A percentile compares a stretch with the other conserved stretches of the same genome.
Conservation (phyloP, 495 filamentous ascomycete species). For the Parmelia sp. region DNA sequence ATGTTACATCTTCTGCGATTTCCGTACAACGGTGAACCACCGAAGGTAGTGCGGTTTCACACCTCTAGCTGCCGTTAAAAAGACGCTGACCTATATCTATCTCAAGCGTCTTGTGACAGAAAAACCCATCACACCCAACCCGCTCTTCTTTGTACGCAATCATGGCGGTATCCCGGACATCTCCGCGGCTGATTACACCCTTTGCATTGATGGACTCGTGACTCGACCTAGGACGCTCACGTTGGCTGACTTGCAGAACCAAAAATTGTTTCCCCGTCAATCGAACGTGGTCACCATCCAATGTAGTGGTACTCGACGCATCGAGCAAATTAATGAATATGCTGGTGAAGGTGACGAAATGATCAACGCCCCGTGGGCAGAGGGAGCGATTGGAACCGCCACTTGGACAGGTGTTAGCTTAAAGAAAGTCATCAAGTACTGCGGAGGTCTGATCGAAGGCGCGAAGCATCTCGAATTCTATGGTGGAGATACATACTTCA, state of each 20-base stretch:
- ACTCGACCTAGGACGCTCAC: neutral
- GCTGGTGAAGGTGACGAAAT: slow-evolving; percentile 57
- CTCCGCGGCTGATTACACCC: slow-evolving; percentile 34
- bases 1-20: slow-evolving; percentile 66
- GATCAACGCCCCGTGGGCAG: slow-evolving; percentile 55
- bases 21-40: slow-evolving; percentile 65
- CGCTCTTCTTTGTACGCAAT: slow-evolving; percentile 59
- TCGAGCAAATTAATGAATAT: slow-evolving; percentile 54
- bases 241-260: neutral
- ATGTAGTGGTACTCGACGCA: slow-evolving; percentile 53
- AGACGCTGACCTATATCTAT: neutral
- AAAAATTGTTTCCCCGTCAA: slow-evolving; percentile 41
- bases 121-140: slow-evolving; percentile 52
- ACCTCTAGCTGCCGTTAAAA: neutral
- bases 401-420: slow-evolving; percentile 50
- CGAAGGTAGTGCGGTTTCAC: slow-evolving; percentile 31
- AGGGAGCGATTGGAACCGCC: slow-evolving; percentile 57
- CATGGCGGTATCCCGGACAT: slow-evolving; percentile 62
- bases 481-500: slow-evolving; percentile 57
- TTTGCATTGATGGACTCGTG: neutral
- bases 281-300: slow-evolving; percentile 49
- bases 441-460: slow-evolving; percentile 46
- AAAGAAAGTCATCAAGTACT: slow-evolving; percentile 55
- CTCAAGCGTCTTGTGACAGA: slow-evolving; percentile 34
- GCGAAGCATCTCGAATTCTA: slow-evolving; percentile 51